These are phyloP conservation scores for Neoascochyta sp. DNA, from an alignment of 2,329 filamentous ascomycete genomes.

Conservation along the genomic window DNA sequence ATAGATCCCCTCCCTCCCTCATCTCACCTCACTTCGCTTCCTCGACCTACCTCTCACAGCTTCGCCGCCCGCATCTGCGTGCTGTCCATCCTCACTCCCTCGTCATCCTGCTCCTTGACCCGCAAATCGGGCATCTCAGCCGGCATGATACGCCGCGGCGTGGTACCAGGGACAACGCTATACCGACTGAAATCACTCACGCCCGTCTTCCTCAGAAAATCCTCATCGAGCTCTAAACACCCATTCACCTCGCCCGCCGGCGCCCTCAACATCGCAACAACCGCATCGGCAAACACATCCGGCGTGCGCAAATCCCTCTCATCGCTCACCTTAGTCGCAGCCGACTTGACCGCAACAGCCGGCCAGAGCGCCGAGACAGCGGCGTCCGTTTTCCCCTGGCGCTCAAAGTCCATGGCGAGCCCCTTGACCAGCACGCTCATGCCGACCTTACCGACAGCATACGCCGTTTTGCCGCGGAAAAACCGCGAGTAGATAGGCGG, in stretches of 20 bases:
- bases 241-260: slow-evolving; percentile 65
- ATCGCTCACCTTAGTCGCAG: slow-evolving; percentile 59
- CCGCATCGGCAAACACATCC: slow-evolving; percentile 75
- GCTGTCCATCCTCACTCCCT: slow-evolving; percentile 70
- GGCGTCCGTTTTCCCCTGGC: slow-evolving; percentile 64
- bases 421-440: slow-evolving; percentile 83
- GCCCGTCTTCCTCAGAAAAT: slow-evolving; percentile 67
- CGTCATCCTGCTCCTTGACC: slow-evolving; percentile 76
- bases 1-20: too few relatives aligned
- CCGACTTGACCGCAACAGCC: slow-evolving; percentile 72
- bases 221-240: slow-evolving; percentile 70
- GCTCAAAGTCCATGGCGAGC: slow-evolving; percentile 73
- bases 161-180: slow-evolving; percentile 59
- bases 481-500: slow-evolving; percentile 84
- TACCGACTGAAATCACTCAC: slow-evolving; percentile 71
- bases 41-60: slow-evolving; percentile 9
- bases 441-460: slow-evolving; percentile 71
- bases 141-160: slow-evolving; percentile 76
- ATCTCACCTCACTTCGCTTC: too few relatives aligned
- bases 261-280: slow-evolving; percentile 65
- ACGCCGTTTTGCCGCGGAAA: slow-evolving; percentile 80
- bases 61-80: slow-evolving; percentile 26
- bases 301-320: slow-evolving; percentile 60
- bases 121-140: slow-evolving; percentile 62
- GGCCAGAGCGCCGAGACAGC: slow-evolving; percentile 82